Evolutionary conservation across 1,284 basidiomycete genomes (phyloP), one percentile per base, ranked within the genome.

Genomic region (Moesziomyces sp.): DNA sequence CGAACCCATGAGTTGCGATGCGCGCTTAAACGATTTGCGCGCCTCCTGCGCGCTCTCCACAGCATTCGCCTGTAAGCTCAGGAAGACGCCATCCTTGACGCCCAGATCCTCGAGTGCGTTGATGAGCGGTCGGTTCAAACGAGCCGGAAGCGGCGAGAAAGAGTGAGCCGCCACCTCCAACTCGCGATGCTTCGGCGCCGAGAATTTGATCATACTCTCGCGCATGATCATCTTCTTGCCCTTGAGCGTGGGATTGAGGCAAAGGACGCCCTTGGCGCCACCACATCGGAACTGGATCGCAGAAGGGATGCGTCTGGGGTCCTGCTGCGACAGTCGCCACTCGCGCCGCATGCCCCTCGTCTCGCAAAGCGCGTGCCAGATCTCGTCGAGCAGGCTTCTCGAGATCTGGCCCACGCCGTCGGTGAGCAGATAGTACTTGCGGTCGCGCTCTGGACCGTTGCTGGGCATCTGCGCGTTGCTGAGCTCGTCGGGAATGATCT

Each of bases 381-480:
- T 53, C 13, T 47, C 53, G n/a, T 64, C 48, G 35, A 64, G 62
- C 40, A 70, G 23, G 14, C 35, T 19, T 3, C 52, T 57, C 14
- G 56, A 63, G 50, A 70, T 70, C 40, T 64, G 35, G n/a, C 67
- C 67, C 0, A 70, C 61, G 19, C 67, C 67, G 21, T 70, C 67
- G 3, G 67, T 70, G 18, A 70, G 52, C 23, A 70, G 46, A 18
- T 59, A 54, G 16, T n/a, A 21, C 24, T 63, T 19, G 21, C 53
- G 44, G 4, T 42, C 34, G 1, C 47, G 26, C 13, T 34, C 30
- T 34, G 30, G 30, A 9, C 43, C 44, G 13, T 28, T 26, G 40
- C 46, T 23, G 1, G 64, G 57, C 48, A 52, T 60, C 13, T 24
- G 19, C 8, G 57, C 53, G 4, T 54, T n/a, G 18, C 52, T 60